phyloP scores from a whole-genome alignment of 352 stramenopile genomes.

The Lagenidium giganteum region DNA sequence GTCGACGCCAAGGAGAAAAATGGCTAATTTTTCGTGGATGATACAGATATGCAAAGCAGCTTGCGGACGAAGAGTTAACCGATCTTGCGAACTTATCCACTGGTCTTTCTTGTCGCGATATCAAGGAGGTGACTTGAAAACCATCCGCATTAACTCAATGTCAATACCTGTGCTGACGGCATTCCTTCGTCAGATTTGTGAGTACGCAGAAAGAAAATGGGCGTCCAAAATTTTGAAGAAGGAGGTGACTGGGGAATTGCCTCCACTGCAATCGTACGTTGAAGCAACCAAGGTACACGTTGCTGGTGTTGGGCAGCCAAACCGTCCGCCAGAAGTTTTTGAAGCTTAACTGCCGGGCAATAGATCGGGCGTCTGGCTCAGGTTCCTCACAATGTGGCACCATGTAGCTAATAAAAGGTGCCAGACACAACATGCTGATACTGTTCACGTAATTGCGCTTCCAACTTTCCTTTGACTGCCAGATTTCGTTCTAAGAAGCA shows the following conservation, averaged over 20 bases:
- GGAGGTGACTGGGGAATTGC: conserved; percentile 67
- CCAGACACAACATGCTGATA: too few species aligned
- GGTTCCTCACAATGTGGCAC: too few species aligned
- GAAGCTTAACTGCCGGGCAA: conserved; percentile 24
- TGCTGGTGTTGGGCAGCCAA: conserved; percentile 33
- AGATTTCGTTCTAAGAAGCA: too few species aligned
- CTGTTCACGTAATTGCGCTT: too few species aligned
- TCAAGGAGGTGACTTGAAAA: conserved; percentile 80
- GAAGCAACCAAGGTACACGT: conserved; percentile 72
- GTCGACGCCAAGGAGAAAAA: too few species aligned
- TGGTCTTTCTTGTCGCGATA: conserved; percentile 90
- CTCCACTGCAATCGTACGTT: conserved; percentile 62
- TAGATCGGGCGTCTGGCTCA: too few species aligned
- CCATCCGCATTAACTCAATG: neutral
- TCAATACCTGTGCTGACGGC: neutral
- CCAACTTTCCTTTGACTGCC: too few species aligned
- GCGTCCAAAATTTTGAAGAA: conserved; percentile 88
- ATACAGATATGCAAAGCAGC: conserved; percentile 86
- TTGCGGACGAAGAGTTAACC: conserved; percentile 62
- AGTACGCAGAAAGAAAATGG: conserved; percentile 91
- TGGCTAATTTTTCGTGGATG: neutral
- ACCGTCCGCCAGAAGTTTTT: conserved; percentile 38
- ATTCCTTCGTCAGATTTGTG: conserved; percentile 82
- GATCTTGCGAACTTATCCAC: conserved; percentile 73
- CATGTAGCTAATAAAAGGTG: too few species aligned